Evolutionary conservation across 2,329 filamentous ascomycete species (phyloP).

Genomic region (Coniella lustricola): DNA sequence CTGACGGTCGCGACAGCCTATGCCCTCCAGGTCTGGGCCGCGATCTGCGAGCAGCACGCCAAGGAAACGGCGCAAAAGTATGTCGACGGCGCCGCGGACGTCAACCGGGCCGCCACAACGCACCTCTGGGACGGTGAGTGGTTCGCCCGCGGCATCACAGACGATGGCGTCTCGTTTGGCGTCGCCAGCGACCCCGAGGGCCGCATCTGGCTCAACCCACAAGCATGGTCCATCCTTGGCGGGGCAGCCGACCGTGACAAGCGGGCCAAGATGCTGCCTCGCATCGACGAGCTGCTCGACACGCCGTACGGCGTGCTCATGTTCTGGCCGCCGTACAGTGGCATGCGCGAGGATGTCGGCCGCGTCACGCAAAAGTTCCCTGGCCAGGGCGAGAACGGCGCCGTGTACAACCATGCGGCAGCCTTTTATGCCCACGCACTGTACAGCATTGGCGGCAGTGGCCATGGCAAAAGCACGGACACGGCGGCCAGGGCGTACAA

Average conservation of each 20-base stretch:
- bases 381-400: conserved; percentile 50
- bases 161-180: conserved; percentile 46
- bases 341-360: conserved; percentile 52
- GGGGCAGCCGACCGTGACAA: conserved; percentile 40
- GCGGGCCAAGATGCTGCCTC: conserved; percentile 36
- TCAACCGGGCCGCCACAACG: conserved; percentile 43
- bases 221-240: conserved; percentile 48
- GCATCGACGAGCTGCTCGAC: conserved; percentile 43
- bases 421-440: conserved; percentile 49
- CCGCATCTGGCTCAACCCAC: conserved; percentile 52
- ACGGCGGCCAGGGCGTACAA: conserved; percentile 42
- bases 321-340: conserved; percentile 47
- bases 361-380: conserved; percentile 53
- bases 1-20: conserved; percentile 49
- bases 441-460: conserved; percentile 35
- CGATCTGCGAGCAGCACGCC: conserved; percentile 40
- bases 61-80: conserved; percentile 37
- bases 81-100: conserved; percentile 34
- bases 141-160: conserved; percentile 52
- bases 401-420: conserved; percentile 51
- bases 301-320: conserved; percentile 49
- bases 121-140: conserved; percentile 51
- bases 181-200: conserved; percentile 43
- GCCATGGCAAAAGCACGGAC: no score
- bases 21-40: conserved; percentile 46